Evolutionary conservation across 108 stramenopile genomes (phyloP).

Genomic region (Stephanodiscus triporus): DNA sequence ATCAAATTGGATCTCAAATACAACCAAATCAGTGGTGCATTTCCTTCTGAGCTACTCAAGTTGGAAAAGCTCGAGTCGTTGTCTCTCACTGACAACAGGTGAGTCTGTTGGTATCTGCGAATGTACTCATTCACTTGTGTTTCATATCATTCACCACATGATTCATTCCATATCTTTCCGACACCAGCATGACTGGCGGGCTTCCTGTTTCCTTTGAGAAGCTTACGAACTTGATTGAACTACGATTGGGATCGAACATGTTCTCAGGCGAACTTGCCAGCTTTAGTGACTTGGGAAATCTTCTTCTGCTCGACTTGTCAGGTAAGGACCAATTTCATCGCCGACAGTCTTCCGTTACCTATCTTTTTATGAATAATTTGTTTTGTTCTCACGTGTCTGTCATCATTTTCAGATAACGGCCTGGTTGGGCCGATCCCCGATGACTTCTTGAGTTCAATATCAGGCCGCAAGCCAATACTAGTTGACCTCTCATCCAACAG

Average conservation of each 20-base stretch:
- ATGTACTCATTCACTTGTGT: background rate
- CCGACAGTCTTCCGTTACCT: background rate
- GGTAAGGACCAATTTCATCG: conserved; percentile 11
- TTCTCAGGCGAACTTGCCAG: conserved; percentile 37
- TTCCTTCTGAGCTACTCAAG: conserved; percentile 61
- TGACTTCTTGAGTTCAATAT: conserved; percentile 44
- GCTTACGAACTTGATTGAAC: conserved; percentile 25
- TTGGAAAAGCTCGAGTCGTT: conserved; percentile 58
- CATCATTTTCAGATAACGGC: conserved; percentile 46
- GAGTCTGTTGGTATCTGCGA: conserved; percentile 6
- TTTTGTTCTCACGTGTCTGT: background rate
- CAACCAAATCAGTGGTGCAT: conserved; percentile 65
- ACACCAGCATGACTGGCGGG: conserved; percentile 37
- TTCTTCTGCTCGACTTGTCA: conserved; percentile 46
- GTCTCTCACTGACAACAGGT: conserved; percentile 59
- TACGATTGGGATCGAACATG: conserved; percentile 51
- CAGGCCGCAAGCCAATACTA: conserved; percentile 39
- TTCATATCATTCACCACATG: background rate
- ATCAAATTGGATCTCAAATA: conserved; percentile 79
- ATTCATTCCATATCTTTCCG: background rate
- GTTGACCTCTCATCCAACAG: conserved; percentile 58
- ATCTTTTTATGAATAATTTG: too few species aligned
- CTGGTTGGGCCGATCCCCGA: conserved; percentile 37
- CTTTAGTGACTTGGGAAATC: conserved; percentile 34
- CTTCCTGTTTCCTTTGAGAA: conserved; percentile 36